phyloP scores from a whole-genome alignment of 352 stramenopile genomes.

The Globisporangium takayamanum region DNA sequence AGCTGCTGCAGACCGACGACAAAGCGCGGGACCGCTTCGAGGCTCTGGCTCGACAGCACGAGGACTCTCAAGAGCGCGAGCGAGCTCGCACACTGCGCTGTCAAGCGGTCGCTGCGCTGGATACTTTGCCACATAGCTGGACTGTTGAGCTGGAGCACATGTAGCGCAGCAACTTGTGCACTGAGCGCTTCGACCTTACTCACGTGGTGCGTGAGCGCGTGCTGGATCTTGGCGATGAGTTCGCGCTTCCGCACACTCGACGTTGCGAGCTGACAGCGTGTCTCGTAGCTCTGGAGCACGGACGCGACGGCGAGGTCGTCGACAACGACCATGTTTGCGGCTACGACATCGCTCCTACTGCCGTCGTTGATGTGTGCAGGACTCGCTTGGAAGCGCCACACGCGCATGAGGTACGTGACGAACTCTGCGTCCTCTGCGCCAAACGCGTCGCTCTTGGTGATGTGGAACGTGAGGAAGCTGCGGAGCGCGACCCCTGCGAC shows the following conservation, averaged over 20 bases:
- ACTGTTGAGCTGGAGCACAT: conserved; percentile 14
- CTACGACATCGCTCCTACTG: neutral
- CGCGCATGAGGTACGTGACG: conserved; percentile 45
- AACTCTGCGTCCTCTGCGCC: conserved; percentile 53
- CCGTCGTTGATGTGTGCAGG: neutral
- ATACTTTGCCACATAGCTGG: conserved; percentile 5
- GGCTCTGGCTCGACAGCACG: conserved; percentile 12
- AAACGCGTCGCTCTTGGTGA: conserved; percentile 37
- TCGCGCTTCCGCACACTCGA: conserved; percentile 18
- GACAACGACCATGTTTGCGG: neutral
- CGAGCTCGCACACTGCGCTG: conserved; percentile 2
- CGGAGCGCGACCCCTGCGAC: conserved; percentile 19
- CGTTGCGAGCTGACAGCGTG: conserved; percentile 19
- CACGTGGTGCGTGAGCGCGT: conserved; percentile 10
- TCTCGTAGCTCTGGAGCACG: conserved; percentile 25
- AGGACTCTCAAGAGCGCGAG: conserved; percentile 13
- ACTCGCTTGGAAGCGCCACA: conserved; percentile 42
- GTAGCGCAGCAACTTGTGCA: conserved; percentile 5
- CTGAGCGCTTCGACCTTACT: neutral
- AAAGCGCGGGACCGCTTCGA: conserved; percentile 20
- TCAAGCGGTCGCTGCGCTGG: neutral
- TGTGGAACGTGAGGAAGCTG: conserved; percentile 44
- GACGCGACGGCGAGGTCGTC: conserved; percentile 7
- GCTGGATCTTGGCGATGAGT: conserved; percentile 33
- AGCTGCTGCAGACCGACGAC: conserved; percentile 16